phyloP scores from a whole-genome alignment of 2,329 filamentous ascomycete genomes.

The Diaporthe caulivora region DNA sequence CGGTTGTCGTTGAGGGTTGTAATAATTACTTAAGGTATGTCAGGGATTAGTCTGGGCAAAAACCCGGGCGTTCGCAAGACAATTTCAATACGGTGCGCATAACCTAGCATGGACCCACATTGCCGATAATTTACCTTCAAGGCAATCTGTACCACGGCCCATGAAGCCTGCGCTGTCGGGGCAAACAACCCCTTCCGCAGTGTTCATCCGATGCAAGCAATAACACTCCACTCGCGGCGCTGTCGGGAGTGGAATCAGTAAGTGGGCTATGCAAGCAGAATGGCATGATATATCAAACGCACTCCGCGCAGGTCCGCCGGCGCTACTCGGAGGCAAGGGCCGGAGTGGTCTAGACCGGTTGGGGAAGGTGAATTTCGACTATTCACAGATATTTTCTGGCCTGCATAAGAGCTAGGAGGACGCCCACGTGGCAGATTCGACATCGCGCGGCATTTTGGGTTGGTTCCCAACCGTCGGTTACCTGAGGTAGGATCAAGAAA shows the following conservation, averaged over 20 bases:
- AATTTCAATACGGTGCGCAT: slow-evolving; percentile 10
- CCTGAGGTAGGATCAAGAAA: not conserved
- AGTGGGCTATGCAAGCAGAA: slow-evolving; percentile 8
- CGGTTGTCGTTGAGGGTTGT: slow-evolving; percentile 19
- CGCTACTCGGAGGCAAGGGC: slow-evolving; percentile 18
- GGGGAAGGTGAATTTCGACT: slow-evolving; percentile 9
- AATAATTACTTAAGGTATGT: slow-evolving; percentile 19
- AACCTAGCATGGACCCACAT: not conserved
- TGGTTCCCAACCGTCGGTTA: not conserved
- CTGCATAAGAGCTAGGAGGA: not conserved
- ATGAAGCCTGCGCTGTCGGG: not conserved
- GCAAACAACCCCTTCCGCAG: slow-evolving; percentile 10
- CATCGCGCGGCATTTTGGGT: not conserved
- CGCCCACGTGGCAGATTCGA: slow-evolving; percentile 20
- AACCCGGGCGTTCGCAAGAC: not conserved
- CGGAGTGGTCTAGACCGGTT: slow-evolving; percentile 11
- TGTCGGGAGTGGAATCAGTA: slow-evolving; percentile 10
- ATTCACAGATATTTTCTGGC: not conserved
- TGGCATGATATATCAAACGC: slow-evolving; percentile 24
- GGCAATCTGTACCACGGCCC: not conserved
- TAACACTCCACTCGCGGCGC: not conserved
- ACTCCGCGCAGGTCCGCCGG: slow-evolving; percentile 23
- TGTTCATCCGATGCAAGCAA: slow-evolving; percentile 27
- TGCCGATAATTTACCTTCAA: not conserved
- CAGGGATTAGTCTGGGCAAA: slow-evolving; percentile 22